Base-by-base conservation (phyloP, 805 yeast species). In the Kazachstania africana region DNA sequence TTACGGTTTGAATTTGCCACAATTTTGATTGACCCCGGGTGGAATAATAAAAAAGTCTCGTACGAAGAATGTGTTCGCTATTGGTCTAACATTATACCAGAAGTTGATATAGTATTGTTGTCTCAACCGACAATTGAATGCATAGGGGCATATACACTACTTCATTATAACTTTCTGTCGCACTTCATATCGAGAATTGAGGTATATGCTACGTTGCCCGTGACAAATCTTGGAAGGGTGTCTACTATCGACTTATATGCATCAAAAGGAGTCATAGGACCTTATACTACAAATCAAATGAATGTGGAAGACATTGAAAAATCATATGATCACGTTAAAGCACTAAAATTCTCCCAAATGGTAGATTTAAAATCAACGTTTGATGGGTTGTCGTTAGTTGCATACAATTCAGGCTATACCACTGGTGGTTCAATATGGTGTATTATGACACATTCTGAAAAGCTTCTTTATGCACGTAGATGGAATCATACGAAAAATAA, bases 401-500 rank as follows among this genome's bases (percentile, higher is more conserved):
- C 96, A 0, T 75, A 76, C 43, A 85, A 81, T 52, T 77, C 96
- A 0, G 99, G 99, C 3, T 95, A 83, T 49, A 67, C 94, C 0
- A 65, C 91, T 18, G 99, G 99, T 38, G 97, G 98, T 10, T 74
- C 94, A 0, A 72, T 87, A 28, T 87, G 96, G 96, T 61, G 77
- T 23, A 53, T 88, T 8, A 67, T 70, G 27, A 75, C 76, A 34
- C 75, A 78, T 38, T 70, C 76, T 12, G 96, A 88, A 42, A 78
- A 78, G 39, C 60, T 87, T n/a, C 62, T 88, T 3, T 83, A 84
- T 53, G 94, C 95, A 0, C 85, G 91, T 2, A 74, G 80, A 27
- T 91, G 97, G 97, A 88, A 87, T 53, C 97, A 91, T 50, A 77
- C 96, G 1, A 75, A 75, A 41, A 97, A 88, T 48, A 69, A 82